Percentiles rank a stretch among this genome's conserved stretches.
Conservation (phyloP, 2,329 filamentous ascomycete genomes). For the Aspergillus phoenicis region DNA sequence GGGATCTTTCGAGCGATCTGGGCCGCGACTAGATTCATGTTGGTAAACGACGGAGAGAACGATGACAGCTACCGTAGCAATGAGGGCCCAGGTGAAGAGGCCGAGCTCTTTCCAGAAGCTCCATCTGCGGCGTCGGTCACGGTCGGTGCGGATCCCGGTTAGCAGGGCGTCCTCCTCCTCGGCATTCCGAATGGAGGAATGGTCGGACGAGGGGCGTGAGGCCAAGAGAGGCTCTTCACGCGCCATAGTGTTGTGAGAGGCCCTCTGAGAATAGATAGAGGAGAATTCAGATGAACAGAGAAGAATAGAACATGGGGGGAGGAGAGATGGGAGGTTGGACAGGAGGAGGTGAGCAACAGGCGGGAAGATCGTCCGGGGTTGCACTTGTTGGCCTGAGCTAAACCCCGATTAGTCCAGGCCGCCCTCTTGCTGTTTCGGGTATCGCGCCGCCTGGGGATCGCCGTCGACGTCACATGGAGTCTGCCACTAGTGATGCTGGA, state of each 20-base stretch:
- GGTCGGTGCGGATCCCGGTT: conserved; percentile 54
- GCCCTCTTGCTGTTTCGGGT: conserved; percentile 9
- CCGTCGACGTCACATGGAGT: background rate
- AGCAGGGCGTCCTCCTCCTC: conserved; percentile 66
- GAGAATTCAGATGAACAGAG: background rate
- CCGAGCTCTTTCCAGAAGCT: conserved; percentile 71
- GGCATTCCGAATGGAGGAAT: conserved; percentile 57
- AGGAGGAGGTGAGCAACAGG: background rate
- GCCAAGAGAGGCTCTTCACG: conserved; percentile 57
- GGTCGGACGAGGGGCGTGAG: conserved; percentile 58
- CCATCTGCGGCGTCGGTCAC: conserved; percentile 47
- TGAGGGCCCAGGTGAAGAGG: conserved; percentile 78
- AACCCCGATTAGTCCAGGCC: background rate
- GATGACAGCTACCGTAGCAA: conserved; percentile 78
- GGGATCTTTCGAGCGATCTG: conserved; percentile 29
- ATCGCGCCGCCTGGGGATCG: conserved; percentile 26
- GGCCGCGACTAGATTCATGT: conserved; percentile 55
- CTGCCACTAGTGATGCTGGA: too few relatives aligned
- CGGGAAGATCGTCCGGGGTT: background rate
- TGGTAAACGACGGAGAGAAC: conserved; percentile 82
- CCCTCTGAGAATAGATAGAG: background rate
- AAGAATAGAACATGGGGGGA: background rate
- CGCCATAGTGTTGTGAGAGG: conserved; percentile 30
- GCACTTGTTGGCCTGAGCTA: background rate
- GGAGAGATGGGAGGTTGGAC: background rate